Conservation (phyloP, 176 grass and related monocot species). For the Musa itinerans region DNA sequence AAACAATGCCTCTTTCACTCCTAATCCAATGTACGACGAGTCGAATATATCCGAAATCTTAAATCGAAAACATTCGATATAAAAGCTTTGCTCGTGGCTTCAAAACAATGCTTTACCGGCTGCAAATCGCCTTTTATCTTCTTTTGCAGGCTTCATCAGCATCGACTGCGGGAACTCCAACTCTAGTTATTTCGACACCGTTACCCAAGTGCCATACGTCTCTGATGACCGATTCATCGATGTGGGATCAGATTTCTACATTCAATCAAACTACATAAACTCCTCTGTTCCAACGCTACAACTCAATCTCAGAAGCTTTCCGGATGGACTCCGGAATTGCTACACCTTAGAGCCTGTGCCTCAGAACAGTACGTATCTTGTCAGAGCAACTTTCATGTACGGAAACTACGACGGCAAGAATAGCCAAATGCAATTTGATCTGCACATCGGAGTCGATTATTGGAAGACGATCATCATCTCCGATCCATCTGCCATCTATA, state of each 20-base stretch:
- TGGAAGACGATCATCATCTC: neutral
- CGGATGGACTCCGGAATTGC: neutral
- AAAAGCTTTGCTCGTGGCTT: no score
- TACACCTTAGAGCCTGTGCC: neutral
- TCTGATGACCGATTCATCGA: neutral
- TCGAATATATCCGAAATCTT: no score
- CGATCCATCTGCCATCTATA: fast-evolving
- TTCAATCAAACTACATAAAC: neutral
- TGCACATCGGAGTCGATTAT: neutral
- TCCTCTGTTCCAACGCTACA: neutral
- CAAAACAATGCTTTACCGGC: no score
- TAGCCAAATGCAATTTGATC: neutral
- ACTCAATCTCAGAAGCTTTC: neutral
- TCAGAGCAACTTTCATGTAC: slow-evolving; percentile 5
- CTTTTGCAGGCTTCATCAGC: slow-evolving; percentile 1
- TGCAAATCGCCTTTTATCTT: no score
- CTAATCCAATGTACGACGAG: no score
- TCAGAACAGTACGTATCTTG: neutral
- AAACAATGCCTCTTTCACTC: no score
- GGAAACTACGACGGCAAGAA: slow-evolving; percentile 1
- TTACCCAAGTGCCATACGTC: neutral
- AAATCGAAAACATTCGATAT: no score
- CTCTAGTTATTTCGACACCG: neutral
- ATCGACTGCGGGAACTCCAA: neutral
- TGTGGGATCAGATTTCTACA: neutral